Evolutionary conservation across 2,329 filamentous ascomycete species (phyloP).

Genomic region (Alternaria postmessia): DNA sequence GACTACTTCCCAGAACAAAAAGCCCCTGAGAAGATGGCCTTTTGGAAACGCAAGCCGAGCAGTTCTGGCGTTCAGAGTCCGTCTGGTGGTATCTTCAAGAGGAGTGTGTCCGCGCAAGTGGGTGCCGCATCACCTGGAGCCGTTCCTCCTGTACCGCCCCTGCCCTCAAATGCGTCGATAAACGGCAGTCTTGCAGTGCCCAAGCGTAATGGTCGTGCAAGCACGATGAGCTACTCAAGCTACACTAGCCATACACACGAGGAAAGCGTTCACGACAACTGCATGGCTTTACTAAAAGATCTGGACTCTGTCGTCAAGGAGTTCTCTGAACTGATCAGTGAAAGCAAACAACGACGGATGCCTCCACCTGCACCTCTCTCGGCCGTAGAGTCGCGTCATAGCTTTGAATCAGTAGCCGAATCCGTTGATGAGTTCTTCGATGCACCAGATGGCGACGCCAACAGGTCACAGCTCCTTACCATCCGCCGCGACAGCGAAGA

Average conservation of each 20-base stretch:
- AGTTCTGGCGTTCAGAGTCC: constrained; percentile 53
- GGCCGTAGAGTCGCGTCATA: constrained; percentile 62
- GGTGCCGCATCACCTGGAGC: constrained; percentile 56
- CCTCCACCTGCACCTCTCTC: constrained; percentile 60
- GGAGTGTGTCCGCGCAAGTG: constrained; percentile 63
- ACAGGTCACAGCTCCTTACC: constrained; percentile 71
- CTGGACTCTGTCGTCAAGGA: constrained; percentile 84
- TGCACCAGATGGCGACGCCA: constrained; percentile 68
- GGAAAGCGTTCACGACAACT: constrained; percentile 78
- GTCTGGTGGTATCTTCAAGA: constrained; percentile 55
- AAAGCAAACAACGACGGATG: constrained; percentile 78
- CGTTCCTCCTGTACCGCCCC: constrained; percentile 47
- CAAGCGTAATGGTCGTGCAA: constrained; percentile 41
- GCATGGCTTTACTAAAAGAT: constrained; percentile 82
- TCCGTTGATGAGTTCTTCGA: constrained; percentile 94
- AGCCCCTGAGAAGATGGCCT: constrained; percentile 70
- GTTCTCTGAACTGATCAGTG: constrained; percentile 78
- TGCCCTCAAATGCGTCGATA: constrained; percentile 38
- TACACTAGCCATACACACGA: constrained; percentile 61
- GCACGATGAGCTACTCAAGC: constrained; percentile 55
- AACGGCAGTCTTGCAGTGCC: constrained; percentile 48
- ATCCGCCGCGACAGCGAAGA: constrained; percentile 74
- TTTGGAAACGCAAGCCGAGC: constrained; percentile 92
- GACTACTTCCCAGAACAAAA: constrained; percentile 62
- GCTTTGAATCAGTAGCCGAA: constrained; percentile 74